These are phyloP conservation scores for Penicillium sp. DNA, from an alignment of 2,329 filamentous ascomycete genomes.

Conservation along the genomic window DNA sequence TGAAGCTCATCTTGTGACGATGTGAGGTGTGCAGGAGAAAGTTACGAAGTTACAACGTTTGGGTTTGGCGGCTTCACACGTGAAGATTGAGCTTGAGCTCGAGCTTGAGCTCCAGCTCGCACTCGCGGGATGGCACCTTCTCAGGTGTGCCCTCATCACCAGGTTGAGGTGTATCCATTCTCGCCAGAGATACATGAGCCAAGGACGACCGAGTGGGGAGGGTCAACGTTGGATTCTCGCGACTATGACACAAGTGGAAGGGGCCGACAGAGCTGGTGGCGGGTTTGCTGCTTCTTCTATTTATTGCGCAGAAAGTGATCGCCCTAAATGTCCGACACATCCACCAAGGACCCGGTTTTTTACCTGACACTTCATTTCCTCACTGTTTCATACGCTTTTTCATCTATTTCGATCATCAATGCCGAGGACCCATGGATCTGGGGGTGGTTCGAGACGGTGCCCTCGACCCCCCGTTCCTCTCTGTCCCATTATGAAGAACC, in stretches of 20 bases:
- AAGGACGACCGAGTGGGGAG: constrained; percentile 9
- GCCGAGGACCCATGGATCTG: constrained; percentile 7
- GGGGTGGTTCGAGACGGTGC: not conserved
- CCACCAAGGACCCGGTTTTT: constrained; percentile 16
- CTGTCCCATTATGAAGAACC: not conserved
- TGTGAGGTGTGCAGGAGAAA: not conserved
- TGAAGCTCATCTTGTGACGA: not conserved
- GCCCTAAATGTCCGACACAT: constrained; percentile 24
- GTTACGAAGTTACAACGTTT: no score
- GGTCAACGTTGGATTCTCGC: constrained; percentile 23
- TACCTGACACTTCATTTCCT: constrained; percentile 10
- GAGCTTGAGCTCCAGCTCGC: no score
- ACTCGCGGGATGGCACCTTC: no score
- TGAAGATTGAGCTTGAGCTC: no score
- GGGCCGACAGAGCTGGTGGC: constrained; percentile 15
- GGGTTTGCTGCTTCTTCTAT: constrained; percentile 9
- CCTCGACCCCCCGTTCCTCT: not conserved
- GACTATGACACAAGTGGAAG: constrained; percentile 26
- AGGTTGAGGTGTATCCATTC: no score
- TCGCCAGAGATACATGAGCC: constrained; percentile 1
- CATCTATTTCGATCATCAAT: not conserved
- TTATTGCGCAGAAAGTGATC: constrained; percentile 20
- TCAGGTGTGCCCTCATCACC: no score
- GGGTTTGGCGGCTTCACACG: no score
- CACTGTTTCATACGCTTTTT: constrained; percentile 1